Evolutionary conservation across 2,329 filamentous ascomycete genomes (phyloP).

Genomic region (Falciphora oryzae): DNA sequence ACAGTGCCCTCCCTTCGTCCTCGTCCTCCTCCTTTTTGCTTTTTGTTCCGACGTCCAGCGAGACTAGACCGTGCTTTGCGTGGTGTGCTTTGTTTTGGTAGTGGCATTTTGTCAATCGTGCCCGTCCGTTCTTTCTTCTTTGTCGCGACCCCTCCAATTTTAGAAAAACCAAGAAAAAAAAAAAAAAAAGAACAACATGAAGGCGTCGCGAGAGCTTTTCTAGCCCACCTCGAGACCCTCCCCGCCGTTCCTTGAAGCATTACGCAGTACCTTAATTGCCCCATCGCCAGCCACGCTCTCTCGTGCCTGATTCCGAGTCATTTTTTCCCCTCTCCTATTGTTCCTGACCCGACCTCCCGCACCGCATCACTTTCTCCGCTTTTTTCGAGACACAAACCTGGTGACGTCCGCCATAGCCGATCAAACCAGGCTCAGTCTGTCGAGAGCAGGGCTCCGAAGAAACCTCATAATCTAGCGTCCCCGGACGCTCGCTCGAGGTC

Average conservation of each 20-base stretch:
- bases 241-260: not conserved
- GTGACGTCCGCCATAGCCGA: not conserved
- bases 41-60: not conserved
- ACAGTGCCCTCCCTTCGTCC: not conserved
- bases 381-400: constrained; percentile 1
- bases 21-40: not conserved
- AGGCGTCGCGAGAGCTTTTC: not conserved
- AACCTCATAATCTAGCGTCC: not conserved
- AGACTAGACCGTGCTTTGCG: not conserved
- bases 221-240: not conserved
- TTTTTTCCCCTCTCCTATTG: not conserved
- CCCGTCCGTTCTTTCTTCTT: not conserved
- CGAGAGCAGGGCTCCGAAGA: not conserved
- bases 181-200: not conserved
- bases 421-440: constrained; percentile 2
- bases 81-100: not conserved
- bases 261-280: not conserved
- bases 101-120: not conserved
- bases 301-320: not conserved
- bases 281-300: not conserved
- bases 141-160: not conserved
- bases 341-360: not conserved
- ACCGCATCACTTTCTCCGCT: not conserved
- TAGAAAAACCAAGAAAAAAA: not conserved
- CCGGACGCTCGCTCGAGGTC: not conserved